phyloP scores from a whole-genome alignment of 2,329 filamentous ascomycete species.

The Aspergillus sojae region DNA sequence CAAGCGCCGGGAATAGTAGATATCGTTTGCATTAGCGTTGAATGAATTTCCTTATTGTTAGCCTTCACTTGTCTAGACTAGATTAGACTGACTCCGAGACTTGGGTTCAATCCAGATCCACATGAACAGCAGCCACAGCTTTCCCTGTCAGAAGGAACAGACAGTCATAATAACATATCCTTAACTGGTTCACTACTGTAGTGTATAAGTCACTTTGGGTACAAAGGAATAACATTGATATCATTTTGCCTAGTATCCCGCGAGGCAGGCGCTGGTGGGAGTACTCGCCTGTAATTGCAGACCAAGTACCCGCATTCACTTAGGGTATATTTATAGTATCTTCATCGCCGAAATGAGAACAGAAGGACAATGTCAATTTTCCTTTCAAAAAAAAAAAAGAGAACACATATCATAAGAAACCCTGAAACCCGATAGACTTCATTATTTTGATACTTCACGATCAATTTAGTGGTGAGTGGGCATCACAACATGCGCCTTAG shows the following conservation, averaged over 20 bases:
- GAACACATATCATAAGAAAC: neutral
- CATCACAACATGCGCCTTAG: conserved; percentile 88
- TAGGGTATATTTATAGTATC: neutral
- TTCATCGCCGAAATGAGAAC: neutral
- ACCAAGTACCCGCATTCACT: neutral
- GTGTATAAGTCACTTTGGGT: neutral
- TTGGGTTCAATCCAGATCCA: neutral
- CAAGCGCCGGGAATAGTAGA: neutral
- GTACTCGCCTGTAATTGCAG: neutral
- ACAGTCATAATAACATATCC: neutral
- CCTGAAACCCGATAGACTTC: neutral
- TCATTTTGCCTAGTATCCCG: neutral
- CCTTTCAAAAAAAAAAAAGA: neutral
- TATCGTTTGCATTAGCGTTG: neutral
- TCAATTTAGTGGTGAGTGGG: conserved; percentile 61
- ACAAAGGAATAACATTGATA: neutral
- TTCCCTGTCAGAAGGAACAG: neutral
- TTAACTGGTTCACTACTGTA: neutral
- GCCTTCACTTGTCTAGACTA: neutral
- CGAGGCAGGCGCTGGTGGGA: neutral
- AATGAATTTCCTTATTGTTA: neutral
- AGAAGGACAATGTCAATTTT: neutral
- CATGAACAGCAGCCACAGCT: neutral
- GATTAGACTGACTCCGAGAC: neutral
- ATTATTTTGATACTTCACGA: neutral